Base-by-base conservation (phyloP, 106 monocot species). In the Hemerocallis citrina region DNA sequence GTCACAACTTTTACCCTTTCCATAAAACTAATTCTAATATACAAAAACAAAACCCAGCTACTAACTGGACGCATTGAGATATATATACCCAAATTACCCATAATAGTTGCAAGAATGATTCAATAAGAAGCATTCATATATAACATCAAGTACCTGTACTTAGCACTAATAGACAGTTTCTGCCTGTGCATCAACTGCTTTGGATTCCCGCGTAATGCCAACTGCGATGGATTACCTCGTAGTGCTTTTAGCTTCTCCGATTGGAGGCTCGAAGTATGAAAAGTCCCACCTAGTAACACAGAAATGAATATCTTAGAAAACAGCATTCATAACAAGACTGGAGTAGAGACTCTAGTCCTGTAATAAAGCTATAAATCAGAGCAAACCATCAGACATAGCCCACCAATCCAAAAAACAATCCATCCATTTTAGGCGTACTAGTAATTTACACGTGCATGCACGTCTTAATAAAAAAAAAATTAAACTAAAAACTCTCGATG, bases 111-210 rank as follows among this genome's bases (percentile, higher is more conserved):
- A 38, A 38, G 37, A 6, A 38, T 38, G 37, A n/a, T n/a, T n/a
- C n/a, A n/a, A 21, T 21, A 1, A 25, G 50, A 25, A 12, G 6
- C 12, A 27, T 8, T 50, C 25, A 25, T 24, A 25, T 25, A 50
- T 50, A 25, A 11, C 59, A 59, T 23, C 24, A 17, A 20, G 24
- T 61, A 61, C 61, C 61, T 61, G 42, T 61, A 61, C 28, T 41
- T 44, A 17, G 61, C 61, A 43, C 43, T 61, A 20, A 61, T 5
- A n/a, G 61, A 43, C 28, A 61, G 21, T 43, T 61, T 61, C 29
- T 30, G 42, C 21, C 28, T 17, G 14, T 30, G 61, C n/a, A 43
- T 43, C 3, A 44, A 43, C 28, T 44, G 17, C 41, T 14, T 61
- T 43, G 61, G 25, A 16, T 43, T 42, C 14, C 16, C 4, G 34